A percentile compares a stretch with the other conserved stretches of the same genome.
Conservation (phyloP, 2,329 filamentous ascomycete species). For the Acrocalymma vagum region DNA sequence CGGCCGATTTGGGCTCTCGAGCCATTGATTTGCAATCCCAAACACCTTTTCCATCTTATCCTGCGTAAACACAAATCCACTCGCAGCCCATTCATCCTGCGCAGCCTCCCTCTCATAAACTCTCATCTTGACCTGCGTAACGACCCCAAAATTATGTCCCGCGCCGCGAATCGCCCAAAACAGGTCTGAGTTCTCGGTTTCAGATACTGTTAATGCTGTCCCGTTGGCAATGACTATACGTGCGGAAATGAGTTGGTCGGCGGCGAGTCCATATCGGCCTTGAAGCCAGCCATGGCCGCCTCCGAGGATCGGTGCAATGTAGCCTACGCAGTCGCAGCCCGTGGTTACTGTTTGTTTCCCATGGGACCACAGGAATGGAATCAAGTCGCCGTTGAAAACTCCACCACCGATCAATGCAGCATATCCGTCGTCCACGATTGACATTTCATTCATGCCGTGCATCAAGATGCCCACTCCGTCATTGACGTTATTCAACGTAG, state of each 20-base stretch:
- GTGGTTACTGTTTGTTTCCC: constrained; percentile 34
- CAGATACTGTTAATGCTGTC: constrained; percentile 37
- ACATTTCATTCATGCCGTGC: constrained; percentile 29
- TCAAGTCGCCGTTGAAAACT: constrained; percentile 31
- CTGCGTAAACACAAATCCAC: constrained; percentile 21
- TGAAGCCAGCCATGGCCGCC: constrained; percentile 66
- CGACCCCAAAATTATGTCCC: constrained; percentile 44
- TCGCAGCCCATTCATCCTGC: constrained; percentile 19
- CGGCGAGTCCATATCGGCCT: constrained; percentile 51
- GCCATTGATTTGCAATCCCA: constrained; percentile 21
- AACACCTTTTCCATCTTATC: constrained; percentile 26
- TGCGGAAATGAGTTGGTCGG: constrained; percentile 32
- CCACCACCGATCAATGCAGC: constrained; percentile 37
- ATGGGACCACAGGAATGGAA: constrained; percentile 28
- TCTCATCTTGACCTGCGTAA: constrained; percentile 28
- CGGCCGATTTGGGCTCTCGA: constrained; percentile 10
- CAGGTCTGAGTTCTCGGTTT: constrained; percentile 45
- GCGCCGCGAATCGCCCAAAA: constrained; percentile 49
- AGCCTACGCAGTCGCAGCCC: constrained; percentile 50
- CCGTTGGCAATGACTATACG: constrained; percentile 51
- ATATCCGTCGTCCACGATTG: constrained; percentile 24
- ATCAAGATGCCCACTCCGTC: constrained; percentile 43
- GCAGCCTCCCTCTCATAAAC: constrained; percentile 21
- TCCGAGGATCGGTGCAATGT: constrained; percentile 65
- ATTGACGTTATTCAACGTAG: constrained; percentile 29